Evolutionary conservation across 164 flowering plant genomes (phyloP), one percentile per base, ranked within the genome.

Genomic region (Buxus sempervirens): DNA sequence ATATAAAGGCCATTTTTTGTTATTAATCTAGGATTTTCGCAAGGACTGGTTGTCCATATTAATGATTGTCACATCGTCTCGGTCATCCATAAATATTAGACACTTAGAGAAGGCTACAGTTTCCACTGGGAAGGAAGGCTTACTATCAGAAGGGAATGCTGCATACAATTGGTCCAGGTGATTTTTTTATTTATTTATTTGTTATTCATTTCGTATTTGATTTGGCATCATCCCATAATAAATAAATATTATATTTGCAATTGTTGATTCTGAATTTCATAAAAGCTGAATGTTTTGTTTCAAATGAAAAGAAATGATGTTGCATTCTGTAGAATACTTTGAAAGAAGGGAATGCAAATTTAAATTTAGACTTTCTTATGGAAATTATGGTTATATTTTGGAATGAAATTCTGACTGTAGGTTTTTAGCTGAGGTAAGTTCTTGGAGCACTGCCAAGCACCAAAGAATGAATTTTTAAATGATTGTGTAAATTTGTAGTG

Each of bases 71-170:
- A 92, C 99, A 56, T 95, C 99, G 68, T 84, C 98, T 68, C 90
- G 96, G 54, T 95, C 99, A 73, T 84, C 99, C 18, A 89, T 89
- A 67, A 95, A 92, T 78, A 92, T 92, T 67, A 88, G 99, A 79
- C 99, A 95, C 80, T 79, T 95, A 83, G 99, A 95, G 81, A 95
- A 92, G 77, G 99, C 99, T 67, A 95, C 99, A 26, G 87, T 95
- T 42, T 92, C 99, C 25, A 95, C 99, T n/a, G 99, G 99, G 57
- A 95, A 95, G 82, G 99, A 95, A 80, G 97, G 99, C n/a, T 79
- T 95, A 60, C 67, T 95, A 62, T 84, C 93, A 23, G 99, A 95
- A 80, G 99, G 99, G 66, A 95, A 95, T 85, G 82, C 93, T 75
- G 93, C 97, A 74, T 89, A 85, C 78, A 92, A 82, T 73, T 95